These are phyloP conservation scores for Suillus brevipes DNA, from an alignment of 768 basidiomycete genomes.

Conservation along the genomic window DNA sequence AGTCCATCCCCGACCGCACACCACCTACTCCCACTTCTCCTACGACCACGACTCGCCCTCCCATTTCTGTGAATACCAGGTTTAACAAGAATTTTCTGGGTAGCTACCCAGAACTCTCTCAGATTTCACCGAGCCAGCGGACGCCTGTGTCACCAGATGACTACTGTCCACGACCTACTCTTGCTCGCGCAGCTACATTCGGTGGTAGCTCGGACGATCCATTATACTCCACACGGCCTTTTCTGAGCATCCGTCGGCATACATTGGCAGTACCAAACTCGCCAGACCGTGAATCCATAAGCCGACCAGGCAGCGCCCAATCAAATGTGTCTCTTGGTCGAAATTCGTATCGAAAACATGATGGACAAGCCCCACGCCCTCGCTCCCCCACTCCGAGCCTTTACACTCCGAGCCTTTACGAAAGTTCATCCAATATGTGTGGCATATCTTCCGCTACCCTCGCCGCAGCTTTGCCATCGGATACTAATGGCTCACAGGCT, in stretches of 20 bases:
- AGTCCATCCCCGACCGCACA: not conserved
- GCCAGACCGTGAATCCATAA: conserved; percentile 8
- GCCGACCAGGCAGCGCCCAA: conserved; percentile 10
- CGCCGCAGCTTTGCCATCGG: conserved; percentile 1
- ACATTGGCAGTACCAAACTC: conserved; percentile 11
- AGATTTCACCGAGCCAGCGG: conserved; percentile 3
- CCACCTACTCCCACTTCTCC: conserved; percentile 2
- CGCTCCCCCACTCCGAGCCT: conserved; percentile 15
- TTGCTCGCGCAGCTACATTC: conserved; percentile 14
- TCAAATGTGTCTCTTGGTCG: conserved; percentile 15
- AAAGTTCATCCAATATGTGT: conserved; percentile 12
- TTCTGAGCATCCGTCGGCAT: conserved; percentile 12
- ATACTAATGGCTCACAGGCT: not conserved
- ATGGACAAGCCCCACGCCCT: conserved; percentile 17
- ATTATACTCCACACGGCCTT: not conserved
- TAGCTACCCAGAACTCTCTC: not conserved
- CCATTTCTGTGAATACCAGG: conserved; percentile 7
- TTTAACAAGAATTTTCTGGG: not conserved
- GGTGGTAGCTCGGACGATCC: conserved; percentile 13
- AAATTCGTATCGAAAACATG: conserved; percentile 16
- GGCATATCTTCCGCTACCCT: conserved; percentile 11
- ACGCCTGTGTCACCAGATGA: conserved; percentile 10
- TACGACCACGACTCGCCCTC: not conserved
- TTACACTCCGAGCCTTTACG: conserved; percentile 15
- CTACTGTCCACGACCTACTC: conserved; percentile 1